Evolutionary conservation across 169 alveolate genomes (phyloP).

Genomic region (Plasmodium relictum): DNA sequence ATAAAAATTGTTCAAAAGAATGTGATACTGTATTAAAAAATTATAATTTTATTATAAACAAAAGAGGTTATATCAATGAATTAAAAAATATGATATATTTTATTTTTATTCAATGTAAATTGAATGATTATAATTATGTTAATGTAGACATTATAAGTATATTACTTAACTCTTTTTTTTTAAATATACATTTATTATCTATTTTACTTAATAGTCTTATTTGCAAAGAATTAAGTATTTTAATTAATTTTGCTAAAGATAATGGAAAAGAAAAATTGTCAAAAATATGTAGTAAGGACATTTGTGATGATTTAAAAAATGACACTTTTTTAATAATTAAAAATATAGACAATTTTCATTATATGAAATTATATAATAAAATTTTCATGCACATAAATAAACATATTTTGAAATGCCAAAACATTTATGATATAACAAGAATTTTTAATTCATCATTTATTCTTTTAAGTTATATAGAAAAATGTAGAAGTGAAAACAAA

Average conservation of each 20-base stretch:
- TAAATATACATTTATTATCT: constrained; percentile 58
- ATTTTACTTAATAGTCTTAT: constrained; percentile 41
- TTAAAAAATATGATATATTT: constrained; percentile 54
- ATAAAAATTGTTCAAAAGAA: not conserved
- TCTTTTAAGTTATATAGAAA: constrained; percentile 40
- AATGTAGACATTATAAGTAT: constrained; percentile 22
- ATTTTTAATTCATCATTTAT: constrained; percentile 73
- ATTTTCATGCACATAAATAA: constrained; percentile 49
- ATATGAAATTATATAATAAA: constrained; percentile 34
- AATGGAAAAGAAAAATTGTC: not conserved
- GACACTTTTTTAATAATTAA: not conserved
- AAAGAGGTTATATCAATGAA: constrained; percentile 4
- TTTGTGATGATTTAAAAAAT: constrained; percentile 1
- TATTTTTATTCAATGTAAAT: constrained; percentile 40
- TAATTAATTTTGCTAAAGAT: not conserved
- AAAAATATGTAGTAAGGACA: constrained; percentile 2
- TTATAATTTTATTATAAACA: constrained; percentile 45
- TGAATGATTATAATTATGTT: constrained; percentile 51
- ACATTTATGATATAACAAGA: constrained; percentile 59
- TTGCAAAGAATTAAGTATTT: constrained; percentile 34
- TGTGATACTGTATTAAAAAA: constrained; percentile 4
- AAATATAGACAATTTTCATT: not conserved
- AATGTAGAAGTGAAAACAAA: constrained; percentile 19
- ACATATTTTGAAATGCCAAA: constrained; percentile 56
- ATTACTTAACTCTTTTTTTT: constrained; percentile 37